These are phyloP conservation scores for Geotrichum restrictum DNA, from an alignment of 1,139 yeast species.

Conservation along the genomic window DNA sequence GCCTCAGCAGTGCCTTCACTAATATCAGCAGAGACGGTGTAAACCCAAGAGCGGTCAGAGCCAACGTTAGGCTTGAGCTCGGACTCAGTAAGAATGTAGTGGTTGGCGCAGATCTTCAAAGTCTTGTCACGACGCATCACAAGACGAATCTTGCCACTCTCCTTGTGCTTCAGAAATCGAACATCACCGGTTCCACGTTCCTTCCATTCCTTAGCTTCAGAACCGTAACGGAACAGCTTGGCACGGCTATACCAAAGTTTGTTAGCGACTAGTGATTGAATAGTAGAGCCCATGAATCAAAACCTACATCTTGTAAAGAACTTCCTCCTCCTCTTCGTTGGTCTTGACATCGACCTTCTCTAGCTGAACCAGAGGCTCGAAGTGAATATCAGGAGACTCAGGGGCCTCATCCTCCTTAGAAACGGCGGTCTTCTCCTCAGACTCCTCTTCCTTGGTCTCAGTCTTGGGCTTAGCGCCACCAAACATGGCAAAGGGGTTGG, in stretches of 20 bases:
- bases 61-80: constrained; percentile 90
- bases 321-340: constrained; percentile 94
- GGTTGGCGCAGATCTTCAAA: constrained; percentile 96
- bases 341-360: constrained; percentile 96
- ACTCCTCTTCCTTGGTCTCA: constrained; percentile 46
- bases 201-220: constrained; percentile 84
- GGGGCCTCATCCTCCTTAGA: constrained; percentile 60
- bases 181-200: constrained; percentile 99
- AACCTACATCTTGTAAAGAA: constrained; percentile 63
- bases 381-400: constrained; percentile 91
- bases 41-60: constrained; percentile 97
- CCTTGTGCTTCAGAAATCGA: constrained; percentile 86
- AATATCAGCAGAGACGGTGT: constrained; percentile 88
- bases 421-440: constrained; percentile 37
- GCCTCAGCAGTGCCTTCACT: constrained; percentile 97
- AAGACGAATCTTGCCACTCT: constrained; percentile 73
- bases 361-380: constrained; percentile 91
- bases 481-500: constrained; percentile 84
- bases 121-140: constrained; percentile 99
- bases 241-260: constrained; percentile 52
- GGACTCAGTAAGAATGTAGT: constrained; percentile 77
- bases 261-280: background rate
- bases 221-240: constrained; percentile 85
- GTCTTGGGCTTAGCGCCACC: constrained; percentile 75
- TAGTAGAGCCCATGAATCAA: constrained; percentile 26